Evolutionary conservation across 306 rosid species (phyloP).

Genomic region (Quercus suber): DNA sequence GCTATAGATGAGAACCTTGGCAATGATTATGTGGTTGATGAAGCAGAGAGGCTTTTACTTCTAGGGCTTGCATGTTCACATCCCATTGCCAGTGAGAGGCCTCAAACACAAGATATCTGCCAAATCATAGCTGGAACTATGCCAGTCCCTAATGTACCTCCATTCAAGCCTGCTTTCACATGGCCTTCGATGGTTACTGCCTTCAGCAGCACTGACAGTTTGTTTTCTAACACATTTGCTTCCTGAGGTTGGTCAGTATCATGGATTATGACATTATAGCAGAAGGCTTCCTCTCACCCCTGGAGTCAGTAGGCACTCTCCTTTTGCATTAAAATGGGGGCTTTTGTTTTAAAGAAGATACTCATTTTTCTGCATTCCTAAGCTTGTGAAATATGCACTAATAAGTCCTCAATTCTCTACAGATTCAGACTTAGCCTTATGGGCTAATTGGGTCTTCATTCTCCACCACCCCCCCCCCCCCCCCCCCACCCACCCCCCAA

Average conservation of each 20-base stretch:
- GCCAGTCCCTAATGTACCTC: constrained; percentile 36
- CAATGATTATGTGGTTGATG: constrained; percentile 26
- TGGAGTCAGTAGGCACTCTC: too few species aligned
- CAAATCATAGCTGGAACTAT: constrained; percentile 41
- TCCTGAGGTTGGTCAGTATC: not conserved
- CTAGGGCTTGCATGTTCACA: constrained; percentile 54
- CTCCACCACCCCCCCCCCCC: too few species aligned
- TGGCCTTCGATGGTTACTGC: constrained; percentile 37
- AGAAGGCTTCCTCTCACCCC: not conserved
- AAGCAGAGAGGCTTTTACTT: constrained; percentile 41
- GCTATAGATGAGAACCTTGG: constrained; percentile 36
- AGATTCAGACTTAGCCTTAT: not conserved
- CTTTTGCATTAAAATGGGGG: not conserved
- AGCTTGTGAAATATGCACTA: not conserved
- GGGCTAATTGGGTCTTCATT: too few species aligned
- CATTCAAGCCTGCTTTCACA: constrained; percentile 44
- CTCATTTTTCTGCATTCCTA: not conserved
- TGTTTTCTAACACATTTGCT: constrained; percentile 12
- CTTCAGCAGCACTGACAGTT: constrained; percentile 24
- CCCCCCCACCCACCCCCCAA: too few species aligned
- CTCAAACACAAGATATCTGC: constrained; percentile 36
- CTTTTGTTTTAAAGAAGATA: not conserved
- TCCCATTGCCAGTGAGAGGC: constrained; percentile 39
- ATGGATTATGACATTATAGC: not conserved
- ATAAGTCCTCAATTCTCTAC: not conserved